A percentile compares a stretch with the other conserved stretches of the same genome.
phyloP scores from a whole-genome alignment of 2,329 filamentous ascomycete species.

The Xylariaceae sp. region DNA sequence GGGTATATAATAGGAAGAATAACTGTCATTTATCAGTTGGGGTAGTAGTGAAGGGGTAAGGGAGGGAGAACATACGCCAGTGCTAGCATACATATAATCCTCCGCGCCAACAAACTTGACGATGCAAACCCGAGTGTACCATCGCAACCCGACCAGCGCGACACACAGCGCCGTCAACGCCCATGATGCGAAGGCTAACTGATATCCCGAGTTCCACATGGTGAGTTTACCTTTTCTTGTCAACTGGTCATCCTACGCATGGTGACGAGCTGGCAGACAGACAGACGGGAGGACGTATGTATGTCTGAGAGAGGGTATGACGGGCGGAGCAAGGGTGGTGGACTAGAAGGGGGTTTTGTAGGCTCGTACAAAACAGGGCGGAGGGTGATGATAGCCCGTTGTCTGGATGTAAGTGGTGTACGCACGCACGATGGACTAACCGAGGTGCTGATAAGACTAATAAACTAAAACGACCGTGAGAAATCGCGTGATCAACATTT shows the following conservation, averaged over 20 bases:
- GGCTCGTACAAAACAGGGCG: no score
- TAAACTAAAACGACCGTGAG: no score
- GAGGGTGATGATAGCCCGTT: no score
- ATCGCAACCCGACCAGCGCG: slow-evolving; percentile 21
- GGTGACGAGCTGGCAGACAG: slow-evolving; percentile 10
- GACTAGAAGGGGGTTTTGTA: no score
- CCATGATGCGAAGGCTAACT: slow-evolving; percentile 34
- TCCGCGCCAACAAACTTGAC: slow-evolving; percentile 37
- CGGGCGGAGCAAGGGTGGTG: no score
- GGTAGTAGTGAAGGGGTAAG: neutral
- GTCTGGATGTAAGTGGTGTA: no score
- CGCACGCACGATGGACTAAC: no score
- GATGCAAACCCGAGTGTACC: slow-evolving; percentile 31
- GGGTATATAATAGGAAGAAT: slow-evolving; percentile 35
- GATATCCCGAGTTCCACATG: slow-evolving; percentile 31
- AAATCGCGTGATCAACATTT: no score
- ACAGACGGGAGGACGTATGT: neutral
- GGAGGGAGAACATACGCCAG: slow-evolving; percentile 22
- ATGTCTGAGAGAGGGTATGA: no score
- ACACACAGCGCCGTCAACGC: slow-evolving; percentile 33
- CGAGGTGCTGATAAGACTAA: no score
- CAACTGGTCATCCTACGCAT: slow-evolving; percentile 3
- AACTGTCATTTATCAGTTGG: slow-evolving; percentile 14
- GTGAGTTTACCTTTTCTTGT: slow-evolving; percentile 1
- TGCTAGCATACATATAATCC: slow-evolving; percentile 36